Base-by-base conservation (phyloP, 2,329 filamentous ascomycete species). In the Setomelanomma holmii region DNA sequence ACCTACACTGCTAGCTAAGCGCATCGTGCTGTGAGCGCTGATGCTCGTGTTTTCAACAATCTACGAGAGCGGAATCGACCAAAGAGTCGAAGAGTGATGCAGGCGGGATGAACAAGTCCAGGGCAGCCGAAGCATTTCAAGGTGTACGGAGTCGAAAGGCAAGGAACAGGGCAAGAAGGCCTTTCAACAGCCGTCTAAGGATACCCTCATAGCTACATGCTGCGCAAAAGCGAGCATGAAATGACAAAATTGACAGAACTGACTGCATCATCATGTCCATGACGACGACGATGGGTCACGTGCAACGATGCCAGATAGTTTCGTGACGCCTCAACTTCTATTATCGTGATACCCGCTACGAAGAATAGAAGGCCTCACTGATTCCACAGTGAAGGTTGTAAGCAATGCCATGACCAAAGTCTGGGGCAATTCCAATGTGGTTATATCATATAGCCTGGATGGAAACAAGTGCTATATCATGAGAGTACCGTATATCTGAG, bases 1-100 rank as follows among this genome's bases (percentile, higher is more conserved):
- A 73, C 72, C 34, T 77, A 77, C 66, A 61, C 67, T 47, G 57
- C 60, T 27, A 70, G 66, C 56, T 76, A 74, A 67, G 55, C 64
- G 58, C 53, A 49, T 35, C 50, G 56, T 50, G 40, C 34, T 23
- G 49, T 63, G 69, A 72, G 71, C 66, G 64, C 60, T 49, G 62
- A 58, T 58, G 72, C 68, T 74, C 70, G 71, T 72, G 68, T 67
- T 73, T 72, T 72, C 69, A 73, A 73, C 72, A 74, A 74, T 72
- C 63, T 72, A 71, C 71, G 68, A 72, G 63, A 62, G 59, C 49
- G 45, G 48, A 52, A 43, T 24, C 3, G n/a, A 19, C 47, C 47
- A 22, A 11, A 27, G 34, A 35, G 46, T 41, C 40, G 22, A 44
- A 21, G 27, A 30, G 49, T 30, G 34, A 43, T 38, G 33, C 36